These are phyloP conservation scores for Phytopythium aichiense DNA, from an alignment of 352 stramenopile species.

Conservation along the genomic window DNA sequence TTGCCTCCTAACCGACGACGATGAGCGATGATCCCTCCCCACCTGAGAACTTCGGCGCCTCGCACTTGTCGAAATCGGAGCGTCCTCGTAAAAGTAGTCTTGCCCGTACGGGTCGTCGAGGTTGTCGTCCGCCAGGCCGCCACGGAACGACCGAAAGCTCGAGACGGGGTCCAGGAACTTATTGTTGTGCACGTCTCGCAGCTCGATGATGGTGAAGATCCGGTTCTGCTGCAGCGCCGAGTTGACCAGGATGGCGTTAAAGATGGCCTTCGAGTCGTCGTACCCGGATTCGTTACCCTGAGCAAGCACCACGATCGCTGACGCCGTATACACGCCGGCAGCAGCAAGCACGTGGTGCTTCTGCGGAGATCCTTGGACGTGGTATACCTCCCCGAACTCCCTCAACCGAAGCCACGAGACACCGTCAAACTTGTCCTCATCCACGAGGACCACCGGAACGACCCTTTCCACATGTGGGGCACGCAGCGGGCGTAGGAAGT, in stretches of 20 bases:
- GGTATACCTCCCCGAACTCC: constrained; percentile 74
- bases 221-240: constrained; percentile 53
- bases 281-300: constrained; percentile 70
- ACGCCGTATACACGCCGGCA: constrained; percentile 78
- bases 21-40: constrained; percentile 13
- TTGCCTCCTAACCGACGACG: constrained; percentile 25
- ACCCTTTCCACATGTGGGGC: constrained; percentile 61
- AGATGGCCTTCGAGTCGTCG: constrained; percentile 83
- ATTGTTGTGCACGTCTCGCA: constrained; percentile 83
- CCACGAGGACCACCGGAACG: constrained; percentile 74
- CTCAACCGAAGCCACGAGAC: constrained; percentile 64
- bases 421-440: constrained; percentile 58
- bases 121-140: background rate
- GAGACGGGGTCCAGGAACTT: constrained; percentile 72
- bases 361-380: constrained; percentile 73
- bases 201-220: constrained; percentile 85
- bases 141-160: constrained; percentile 45
- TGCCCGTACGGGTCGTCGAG: constrained; percentile 11
- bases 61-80: background rate
- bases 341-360: constrained; percentile 62
- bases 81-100: constrained; percentile 14
- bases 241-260: constrained; percentile 83
- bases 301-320: constrained; percentile 73
- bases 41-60: constrained; percentile 10
- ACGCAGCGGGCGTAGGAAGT: constrained; percentile 71